Percentiles rank a stretch among this genome's conserved stretches.
Conservation (phyloP, 2,329 filamentous ascomycete species). For the Domatiomyces globalis region DNA sequence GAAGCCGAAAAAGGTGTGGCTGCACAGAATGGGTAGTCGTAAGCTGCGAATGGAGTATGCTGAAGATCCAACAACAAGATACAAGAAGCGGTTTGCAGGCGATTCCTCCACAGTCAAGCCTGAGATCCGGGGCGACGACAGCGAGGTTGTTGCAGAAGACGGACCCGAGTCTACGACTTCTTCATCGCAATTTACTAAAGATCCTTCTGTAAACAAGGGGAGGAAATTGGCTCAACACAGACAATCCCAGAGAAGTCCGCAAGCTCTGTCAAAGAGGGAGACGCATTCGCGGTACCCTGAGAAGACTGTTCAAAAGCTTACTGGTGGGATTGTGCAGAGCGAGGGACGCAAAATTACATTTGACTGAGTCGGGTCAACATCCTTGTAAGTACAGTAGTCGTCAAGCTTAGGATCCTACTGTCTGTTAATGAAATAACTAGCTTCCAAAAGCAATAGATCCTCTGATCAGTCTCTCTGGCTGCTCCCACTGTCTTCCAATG, state of each 20-base stretch:
- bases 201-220: background rate
- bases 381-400: too few relatives aligned
- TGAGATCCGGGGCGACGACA: constrained; percentile 24
- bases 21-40: constrained; percentile 69
- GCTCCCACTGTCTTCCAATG: too few relatives aligned
- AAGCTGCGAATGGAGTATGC: constrained; percentile 81
- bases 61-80: constrained; percentile 75
- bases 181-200: background rate
- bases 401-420: background rate
- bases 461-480: too few relatives aligned
- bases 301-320: constrained; percentile 49
- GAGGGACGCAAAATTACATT: constrained; percentile 74
- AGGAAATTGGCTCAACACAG: constrained; percentile 20
- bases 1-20: constrained; percentile 54
- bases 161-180: background rate
- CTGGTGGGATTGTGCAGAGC: constrained; percentile 62
- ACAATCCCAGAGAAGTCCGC: background rate
- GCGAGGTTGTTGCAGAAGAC: constrained; percentile 21
- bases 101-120: constrained; percentile 35
- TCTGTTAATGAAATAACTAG: background rate
- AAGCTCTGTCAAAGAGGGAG: constrained; percentile 24
- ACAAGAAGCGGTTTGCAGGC: constrained; percentile 88
- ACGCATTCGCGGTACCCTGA: constrained; percentile 32
- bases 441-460: too few relatives aligned
- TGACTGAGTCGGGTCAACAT: constrained; percentile 39